Base-by-base conservation (phyloP, 1,284 basidiomycete genomes). In the Malassezia furfur region DNA sequence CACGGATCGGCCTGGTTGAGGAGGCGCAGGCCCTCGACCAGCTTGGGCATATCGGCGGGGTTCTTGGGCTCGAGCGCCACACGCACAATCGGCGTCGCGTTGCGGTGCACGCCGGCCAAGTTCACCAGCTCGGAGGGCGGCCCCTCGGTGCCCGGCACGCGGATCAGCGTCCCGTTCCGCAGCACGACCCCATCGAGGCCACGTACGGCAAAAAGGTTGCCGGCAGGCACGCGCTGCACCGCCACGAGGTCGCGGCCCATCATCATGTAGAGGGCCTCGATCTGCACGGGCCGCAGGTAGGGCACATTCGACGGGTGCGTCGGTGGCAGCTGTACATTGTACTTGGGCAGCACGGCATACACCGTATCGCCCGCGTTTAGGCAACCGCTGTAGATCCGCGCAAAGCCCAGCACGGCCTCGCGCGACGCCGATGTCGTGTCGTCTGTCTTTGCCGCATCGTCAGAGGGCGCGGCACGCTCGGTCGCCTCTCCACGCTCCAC, bases 1-100 rank as follows among this genome's bases (percentile, higher is more conserved):
- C 91, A 98, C 1, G 94, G 93, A 77, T 98, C 94, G 5, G 91
- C 86, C 75, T 96, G 91, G 68, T 87, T 88, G 30, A 99, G 82
- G 31, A 98, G 79, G 65, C 86, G 87, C 50, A 98, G 78, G 0
- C 94, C 94, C 49, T 82, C 82, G 34, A 96, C 81, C 15, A 99
- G 81, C 73, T 90, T 91, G 1, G 85, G 85, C 84, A 98, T 87
- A 72, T 98, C 89, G n/a, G 65, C 63, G 12, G 93, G 88, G 49
- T 84, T 81, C 34, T 79, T 80, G 0, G 94, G 91, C 72, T 98
- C 94, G 36, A 99, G 77, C 0, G 94, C 93, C 15, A 99, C 89
- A 50, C 93, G 84, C 10, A 99, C 89, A 62, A 99, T 98, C 0
- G 93, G 91, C 3, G 87, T 82, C 11, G 62, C 61, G 39, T 59